Evolutionary conservation across 352 stramenopile species (phyloP), one percentile per base, ranked within the genome.

Genomic region (Thalassiosira exigua): DNA sequence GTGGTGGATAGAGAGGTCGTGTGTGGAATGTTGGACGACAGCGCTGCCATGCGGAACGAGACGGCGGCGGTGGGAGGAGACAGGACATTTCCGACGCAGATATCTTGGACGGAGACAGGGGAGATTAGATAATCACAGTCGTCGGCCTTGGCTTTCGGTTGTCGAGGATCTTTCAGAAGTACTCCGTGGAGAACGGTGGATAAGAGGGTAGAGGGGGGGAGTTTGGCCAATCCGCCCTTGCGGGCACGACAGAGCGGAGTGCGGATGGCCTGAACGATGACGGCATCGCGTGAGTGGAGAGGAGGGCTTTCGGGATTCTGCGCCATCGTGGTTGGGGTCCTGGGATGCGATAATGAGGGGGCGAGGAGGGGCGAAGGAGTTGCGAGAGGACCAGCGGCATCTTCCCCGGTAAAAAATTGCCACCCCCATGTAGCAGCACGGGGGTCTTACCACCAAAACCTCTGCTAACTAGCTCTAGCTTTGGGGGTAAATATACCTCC

Each of bases 1-100:
- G 84, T 73, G 17, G 77, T 86, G 22, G 83, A 78, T 14, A 88
- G 50, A 9, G 73, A 73, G 3, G 75, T 69, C 0, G 85, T 88
- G 56, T 86, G 51, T 3, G 85, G 85, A 60, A 93, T 85, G n/a
- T 76, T 79, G 7, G 76, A 57, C 9, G 79, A 72, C 21, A 93
- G 69, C 19, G 89, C 83, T 30, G 88, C 82, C 88, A 93, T 93
- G 5, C 88, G 71, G 60, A 90, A 81, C 0, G 83, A 82, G 7
- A 83, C 81, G 59, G 84, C 85, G 4, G 78, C 79, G 17, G 85
- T 84, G 9, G 88, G 73, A 42, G 88, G 88, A 48, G 86, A 79
- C 0, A 93, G 74, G 50, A 88, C 84, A 68, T 93, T 93, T 19
- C 88, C 88, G 3, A 93, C 57, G 64, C 83, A 91, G 61, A 93